Base-by-base conservation (phyloP, 2,329 filamentous ascomycete genomes). In the Coniella lustricola region DNA sequence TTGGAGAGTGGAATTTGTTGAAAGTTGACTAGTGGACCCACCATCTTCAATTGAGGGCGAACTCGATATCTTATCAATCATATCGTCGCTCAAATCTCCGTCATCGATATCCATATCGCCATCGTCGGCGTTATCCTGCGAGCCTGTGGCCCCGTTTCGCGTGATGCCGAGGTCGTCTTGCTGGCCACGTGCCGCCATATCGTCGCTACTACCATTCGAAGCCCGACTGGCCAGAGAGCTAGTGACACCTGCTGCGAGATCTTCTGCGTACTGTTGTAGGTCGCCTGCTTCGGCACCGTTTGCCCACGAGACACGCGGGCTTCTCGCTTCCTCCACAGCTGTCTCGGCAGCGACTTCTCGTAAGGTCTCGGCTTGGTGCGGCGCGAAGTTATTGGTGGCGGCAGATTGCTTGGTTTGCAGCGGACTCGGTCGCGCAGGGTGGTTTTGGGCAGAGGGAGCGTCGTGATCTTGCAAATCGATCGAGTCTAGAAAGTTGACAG, bases 11-110 rank as follows among this genome's bases (percentile, higher is more conserved):
- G 69, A 70, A 55, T 69, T 53, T 60, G 60, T 56, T 53, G 64
- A 62, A 57, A 67, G 61, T 53, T 57, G 52, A 57, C 59, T 63
- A 69, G 67, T 69, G 71, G 74, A 93, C 90, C 78, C 83, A 98
- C 91, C 91, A 85, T 97, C 91, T 75, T 95, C 90, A 68, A 98
- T 98, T 60, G 91, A 97, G 64, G 93, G 93, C 60, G 91, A 97
- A 68, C 90, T 97, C 61, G 91, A 97, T 57, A 98, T 96, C 69
- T 93, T 93, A 73, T 97, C 93, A 86, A 95, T 89, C 82, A 95
- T 83, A 67, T 97, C 91, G 68, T 96, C 76, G 52, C 87, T 80
- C 43, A 76, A 85, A 59, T 84, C 80, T 41, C 76, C 86, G 59
- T 84, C 83, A 42, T 81, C 81, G 56, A 80, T 79, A 57, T 85